Conservation (phyloP, 768 basidiomycete species). For the Xerocomellus dryophilus region DNA sequence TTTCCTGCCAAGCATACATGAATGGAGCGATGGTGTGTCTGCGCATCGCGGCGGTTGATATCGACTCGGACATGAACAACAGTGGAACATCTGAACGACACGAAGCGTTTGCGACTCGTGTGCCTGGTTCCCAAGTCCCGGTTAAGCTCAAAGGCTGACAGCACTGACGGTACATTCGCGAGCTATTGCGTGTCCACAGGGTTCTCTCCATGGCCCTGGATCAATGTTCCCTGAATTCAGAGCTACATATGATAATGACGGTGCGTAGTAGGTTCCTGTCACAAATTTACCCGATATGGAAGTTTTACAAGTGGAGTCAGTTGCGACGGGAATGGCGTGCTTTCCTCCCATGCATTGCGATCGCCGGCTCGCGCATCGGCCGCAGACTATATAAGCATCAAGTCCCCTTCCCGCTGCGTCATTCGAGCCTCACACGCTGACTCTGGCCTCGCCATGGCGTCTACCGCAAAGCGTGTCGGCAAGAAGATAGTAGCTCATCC, state of each 20-base stretch:
- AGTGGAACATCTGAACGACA: neutral
- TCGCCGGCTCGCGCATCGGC: too few relatives aligned
- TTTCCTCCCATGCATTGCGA: slow-evolving; percentile 17
- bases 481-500: slow-evolving; percentile 62
- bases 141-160: neutral
- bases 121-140: neutral
- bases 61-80: too few relatives aligned
- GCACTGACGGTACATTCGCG: too few relatives aligned
- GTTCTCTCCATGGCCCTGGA: too few relatives aligned
- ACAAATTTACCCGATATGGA: neutral
- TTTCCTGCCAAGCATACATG: neutral
- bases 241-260: too few relatives aligned
- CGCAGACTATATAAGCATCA: neutral
- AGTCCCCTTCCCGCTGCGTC: neutral
- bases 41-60: too few relatives aligned
- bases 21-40: neutral
- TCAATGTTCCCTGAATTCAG: too few relatives aligned
- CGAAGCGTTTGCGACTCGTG: neutral
- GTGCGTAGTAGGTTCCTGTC: too few relatives aligned
- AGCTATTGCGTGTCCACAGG: too few relatives aligned
- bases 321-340: slow-evolving; percentile 13
- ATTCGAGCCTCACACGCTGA: neutral
- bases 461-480: slow-evolving; percentile 44
- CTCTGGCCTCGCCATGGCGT: slow-evolving; percentile 31
- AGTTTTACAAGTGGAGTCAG: neutral